Conservation (phyloP, 164 flowering plant species). For the Litsea cubeba region DNA sequence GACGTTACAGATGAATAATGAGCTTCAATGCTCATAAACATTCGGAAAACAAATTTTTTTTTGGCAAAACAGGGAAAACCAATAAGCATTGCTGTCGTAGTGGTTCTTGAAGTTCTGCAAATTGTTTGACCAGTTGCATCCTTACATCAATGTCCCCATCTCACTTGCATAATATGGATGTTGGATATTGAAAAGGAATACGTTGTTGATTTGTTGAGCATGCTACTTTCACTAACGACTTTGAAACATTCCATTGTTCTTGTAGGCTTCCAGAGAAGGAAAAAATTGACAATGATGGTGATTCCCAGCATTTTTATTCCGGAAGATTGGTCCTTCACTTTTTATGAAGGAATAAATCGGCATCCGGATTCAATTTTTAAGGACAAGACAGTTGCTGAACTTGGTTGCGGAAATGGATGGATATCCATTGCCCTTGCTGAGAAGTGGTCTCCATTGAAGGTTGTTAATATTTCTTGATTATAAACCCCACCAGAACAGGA, state of each 20-base stretch:
- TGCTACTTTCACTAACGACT: not conserved
- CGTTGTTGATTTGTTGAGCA: not conserved
- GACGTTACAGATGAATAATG: too few relatives aligned
- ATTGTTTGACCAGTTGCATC: too few relatives aligned
- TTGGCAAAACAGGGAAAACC: too few relatives aligned
- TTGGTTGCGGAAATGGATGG: constrained; percentile 99
- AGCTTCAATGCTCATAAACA: too few relatives aligned
- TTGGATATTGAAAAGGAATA: not conserved
- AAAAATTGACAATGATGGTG: constrained; percentile 82
- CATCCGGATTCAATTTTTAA: constrained; percentile 83
- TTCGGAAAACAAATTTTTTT: too few relatives aligned
- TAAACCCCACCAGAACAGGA: not conserved
- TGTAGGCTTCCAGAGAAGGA: constrained; percentile 59
- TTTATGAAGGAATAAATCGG: constrained; percentile 90
- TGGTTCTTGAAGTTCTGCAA: not conserved
- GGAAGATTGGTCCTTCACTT: constrained; percentile 97
- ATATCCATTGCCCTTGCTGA: constrained; percentile 93
- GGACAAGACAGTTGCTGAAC: constrained; percentile 87
- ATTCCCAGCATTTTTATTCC: constrained; percentile 96
- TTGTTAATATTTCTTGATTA: constrained; percentile 10
- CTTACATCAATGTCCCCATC: not conserved
- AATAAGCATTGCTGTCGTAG: too few relatives aligned
- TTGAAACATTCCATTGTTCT: not conserved
- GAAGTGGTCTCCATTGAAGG: constrained; percentile 92
- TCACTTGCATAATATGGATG: not conserved